phyloP scores from a whole-genome alignment of 2,329 filamentous ascomycete genomes.

The Coniochaeta prunicola region DNA sequence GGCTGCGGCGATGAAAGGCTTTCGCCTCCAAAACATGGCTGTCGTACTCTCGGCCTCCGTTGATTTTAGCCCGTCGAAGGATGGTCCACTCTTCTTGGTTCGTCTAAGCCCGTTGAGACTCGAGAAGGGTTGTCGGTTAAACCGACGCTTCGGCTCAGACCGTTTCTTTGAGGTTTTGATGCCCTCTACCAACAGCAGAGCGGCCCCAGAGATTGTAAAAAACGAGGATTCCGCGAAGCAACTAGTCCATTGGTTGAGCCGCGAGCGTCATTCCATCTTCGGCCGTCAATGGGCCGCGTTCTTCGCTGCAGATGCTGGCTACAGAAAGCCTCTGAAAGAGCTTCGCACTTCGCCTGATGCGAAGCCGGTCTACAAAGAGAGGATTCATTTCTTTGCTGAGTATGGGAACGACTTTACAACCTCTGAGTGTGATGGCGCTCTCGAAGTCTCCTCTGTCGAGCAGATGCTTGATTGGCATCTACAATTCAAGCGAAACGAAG shows the following conservation, averaged over 20 bases:
- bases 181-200: constrained; percentile 26
- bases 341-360: constrained; percentile 20
- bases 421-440: constrained; percentile 15
- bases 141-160: constrained; percentile 49
- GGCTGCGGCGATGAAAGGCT: constrained; percentile 31
- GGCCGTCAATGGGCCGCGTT: constrained; percentile 42
- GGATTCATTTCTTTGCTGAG: constrained; percentile 48
- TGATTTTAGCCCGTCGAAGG: constrained; percentile 22
- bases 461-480: constrained; percentile 46
- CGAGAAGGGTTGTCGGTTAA: constrained; percentile 42
- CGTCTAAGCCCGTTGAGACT: constrained; percentile 40
- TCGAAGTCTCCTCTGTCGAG: not conserved
- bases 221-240: constrained; percentile 23
- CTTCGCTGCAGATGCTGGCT: constrained; percentile 28
- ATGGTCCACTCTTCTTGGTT: constrained; percentile 35
- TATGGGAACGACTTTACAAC: constrained; percentile 35
- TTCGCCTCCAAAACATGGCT: constrained; percentile 24
- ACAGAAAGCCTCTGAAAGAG: constrained; percentile 30
- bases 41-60: constrained; percentile 38
- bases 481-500: constrained; percentile 32
- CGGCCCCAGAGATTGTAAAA: constrained; percentile 19
- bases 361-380: constrained; percentile 27
- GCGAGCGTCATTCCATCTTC: constrained; percentile 31
- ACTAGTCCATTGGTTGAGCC: constrained; percentile 33
- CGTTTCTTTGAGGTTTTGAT: constrained; percentile 50